Percentiles rank a stretch among this genome's conserved stretches.
phyloP scores from a whole-genome alignment of 768 basidiomycete genomes.

The Auricularia heimuer region DNA sequence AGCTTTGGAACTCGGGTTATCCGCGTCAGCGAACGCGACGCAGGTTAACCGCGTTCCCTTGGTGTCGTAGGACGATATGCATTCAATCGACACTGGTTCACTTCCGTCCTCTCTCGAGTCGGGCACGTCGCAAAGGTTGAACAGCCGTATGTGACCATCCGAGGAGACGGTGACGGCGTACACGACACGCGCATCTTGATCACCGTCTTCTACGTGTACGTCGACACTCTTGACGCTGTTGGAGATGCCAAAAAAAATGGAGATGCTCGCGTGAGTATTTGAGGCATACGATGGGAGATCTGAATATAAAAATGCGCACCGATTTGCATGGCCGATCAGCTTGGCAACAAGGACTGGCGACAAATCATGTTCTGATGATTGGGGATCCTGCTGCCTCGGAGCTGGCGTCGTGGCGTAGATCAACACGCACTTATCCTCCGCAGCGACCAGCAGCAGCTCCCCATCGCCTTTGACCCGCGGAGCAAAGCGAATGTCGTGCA shows the following conservation, averaged over 20 bases:
- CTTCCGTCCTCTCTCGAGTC: conserved; percentile 11
- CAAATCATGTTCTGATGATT: conserved; percentile 13
- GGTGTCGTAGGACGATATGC: conserved; percentile 66
- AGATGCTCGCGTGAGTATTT: conserved; percentile 2
- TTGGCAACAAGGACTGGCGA: conserved; percentile 54
- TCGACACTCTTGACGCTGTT: not conserved
- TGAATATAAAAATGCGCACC: conserved; percentile 39
- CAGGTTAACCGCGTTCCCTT: conserved; percentile 84
- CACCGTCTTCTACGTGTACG: not conserved
- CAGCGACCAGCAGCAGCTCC: conserved; percentile 72
- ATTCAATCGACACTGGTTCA: conserved; percentile 30
- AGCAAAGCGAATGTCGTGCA: conserved; percentile 78
- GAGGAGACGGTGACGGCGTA: conserved; percentile 71
- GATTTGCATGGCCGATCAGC: conserved; percentile 74
- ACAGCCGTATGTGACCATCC: conserved; percentile 76
- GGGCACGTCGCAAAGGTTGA: conserved; percentile 52
- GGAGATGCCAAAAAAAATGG: no score
- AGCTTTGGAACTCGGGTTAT: conserved; percentile 11
- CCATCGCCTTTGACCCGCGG: conserved; percentile 43
- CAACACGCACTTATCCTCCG: conserved; percentile 83
- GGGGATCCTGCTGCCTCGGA: conserved; percentile 30
- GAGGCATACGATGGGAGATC: not conserved
- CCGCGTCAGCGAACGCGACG: conserved; percentile 45
- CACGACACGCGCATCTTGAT: conserved; percentile 37
- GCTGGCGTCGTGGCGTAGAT: conserved; percentile 46